Base-by-base conservation (phyloP, 441 rosid species). In the Omphalea diandra region DNA sequence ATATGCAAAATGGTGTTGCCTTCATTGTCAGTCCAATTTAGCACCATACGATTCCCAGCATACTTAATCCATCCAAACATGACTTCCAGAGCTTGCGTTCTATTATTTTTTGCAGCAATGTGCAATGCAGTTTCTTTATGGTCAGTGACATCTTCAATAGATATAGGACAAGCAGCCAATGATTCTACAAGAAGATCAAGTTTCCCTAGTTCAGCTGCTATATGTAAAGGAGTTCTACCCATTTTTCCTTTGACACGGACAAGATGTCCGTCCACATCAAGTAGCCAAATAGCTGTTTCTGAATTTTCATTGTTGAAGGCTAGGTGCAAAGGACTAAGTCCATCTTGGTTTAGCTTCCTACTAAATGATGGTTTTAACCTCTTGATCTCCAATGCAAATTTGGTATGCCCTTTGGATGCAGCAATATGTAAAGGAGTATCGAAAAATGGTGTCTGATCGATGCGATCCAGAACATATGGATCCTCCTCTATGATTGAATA, bases 351-450 rank as follows among this genome's bases (percentile, higher is more conserved):
- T 60, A 52, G 63, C 38, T 70, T 65, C 43, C 65, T 52, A 17
- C 60, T 59, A 54, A 82, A 79, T 20, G 74, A 72, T 7, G 79
- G 80, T 31, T 72, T 53, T 54, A 79, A 26, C 53, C 59, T 73
- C 58, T 67, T 68, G 4, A 77, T 44, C 47, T 82, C 82, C 72
- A 64, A 65, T 11, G 77, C 78, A 3, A 75, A 77, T 57, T 71
- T 60, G 36, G 60, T 65, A 35, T 70, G 43, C 1, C 85, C 81
- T 12, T 41, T 60, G 15, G 14, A 40, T 22, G 73, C 66, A 40
- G 85, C 76, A 5, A 61, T 57, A 38, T 82, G 85, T 52, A 80
- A 55, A 40, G 83, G 81, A 38, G 80, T 82, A 32, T 70, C 15
- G 2, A 63, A 0, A 73, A 77, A 75, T 0, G 77, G 67, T 15